phyloP scores from a whole-genome alignment of 345 rosid genomes.

The Aethionema arabicum region DNA sequence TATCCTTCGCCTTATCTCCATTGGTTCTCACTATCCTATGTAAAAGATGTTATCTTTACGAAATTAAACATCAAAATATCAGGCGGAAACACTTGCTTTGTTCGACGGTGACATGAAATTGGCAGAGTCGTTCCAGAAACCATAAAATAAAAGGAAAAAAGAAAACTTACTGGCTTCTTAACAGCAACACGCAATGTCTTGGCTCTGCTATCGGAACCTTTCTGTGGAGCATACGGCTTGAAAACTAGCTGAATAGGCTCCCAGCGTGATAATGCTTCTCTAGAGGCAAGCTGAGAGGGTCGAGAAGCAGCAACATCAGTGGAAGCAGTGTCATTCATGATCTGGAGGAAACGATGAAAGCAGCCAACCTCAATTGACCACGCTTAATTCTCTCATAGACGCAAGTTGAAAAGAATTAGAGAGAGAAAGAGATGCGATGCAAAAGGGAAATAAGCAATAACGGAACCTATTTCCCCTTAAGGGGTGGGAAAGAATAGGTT shows the following conservation, averaged over 20 bases:
- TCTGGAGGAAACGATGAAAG: conserved; percentile 39
- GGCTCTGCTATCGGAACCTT: conserved; percentile 36
- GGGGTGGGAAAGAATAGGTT: conserved; percentile 32
- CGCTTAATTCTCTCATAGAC: conserved; percentile 41
- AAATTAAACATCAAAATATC: conserved; percentile 11
- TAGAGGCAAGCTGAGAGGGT: conserved; percentile 35
- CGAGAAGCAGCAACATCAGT: conserved; percentile 42
- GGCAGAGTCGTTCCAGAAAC: background rate
- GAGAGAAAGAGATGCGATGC: background rate
- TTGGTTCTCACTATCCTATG: background rate
- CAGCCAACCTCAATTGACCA: conserved; percentile 36
- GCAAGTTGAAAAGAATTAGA: conserved; percentile 15
- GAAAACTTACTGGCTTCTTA: conserved; percentile 67
- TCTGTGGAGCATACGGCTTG: conserved; percentile 40
- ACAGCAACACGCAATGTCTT: conserved; percentile 46
- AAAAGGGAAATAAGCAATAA: conserved; percentile 31
- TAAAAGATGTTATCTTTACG: conserved; percentile 24
- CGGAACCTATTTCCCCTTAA: conserved; percentile 22
- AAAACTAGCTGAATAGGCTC: conserved; percentile 71
- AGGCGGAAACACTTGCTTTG: conserved; percentile 8
- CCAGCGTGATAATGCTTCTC: conserved; percentile 50
- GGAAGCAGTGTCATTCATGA: conserved; percentile 63
- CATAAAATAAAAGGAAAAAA: conserved; percentile 16
- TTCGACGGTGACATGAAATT: conserved; percentile 10
- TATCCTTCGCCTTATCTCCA: conserved; percentile 6